Evolutionary conservation across 176 grass and related monocot species (phyloP).

Genomic region (Cenchrus purpureus): DNA sequence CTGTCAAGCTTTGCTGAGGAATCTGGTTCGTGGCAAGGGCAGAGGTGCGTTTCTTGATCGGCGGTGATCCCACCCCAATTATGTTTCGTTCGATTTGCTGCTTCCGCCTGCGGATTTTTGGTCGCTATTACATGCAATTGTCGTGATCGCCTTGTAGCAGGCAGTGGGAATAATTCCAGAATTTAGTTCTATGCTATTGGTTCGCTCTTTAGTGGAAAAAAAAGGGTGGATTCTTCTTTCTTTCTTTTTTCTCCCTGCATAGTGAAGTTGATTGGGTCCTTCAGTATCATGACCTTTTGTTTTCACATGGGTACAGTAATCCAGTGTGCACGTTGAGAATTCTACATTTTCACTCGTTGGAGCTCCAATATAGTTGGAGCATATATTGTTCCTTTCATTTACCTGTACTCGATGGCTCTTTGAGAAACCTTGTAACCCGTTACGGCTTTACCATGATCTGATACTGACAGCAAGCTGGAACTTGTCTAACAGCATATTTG

Average conservation of each 20-base stretch:
- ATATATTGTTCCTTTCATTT: background rate
- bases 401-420: too few species aligned
- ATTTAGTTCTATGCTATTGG: background rate
- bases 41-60: conserved; percentile 40
- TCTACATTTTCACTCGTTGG: background rate
- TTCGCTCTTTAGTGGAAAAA: background rate
- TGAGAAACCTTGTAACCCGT: background rate
- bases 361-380: conserved; percentile 28
- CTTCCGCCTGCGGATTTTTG: background rate
- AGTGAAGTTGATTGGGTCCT: background rate
- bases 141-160: background rate
- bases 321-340: background rate
- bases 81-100: conserved; percentile 4
- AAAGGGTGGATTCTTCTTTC: background rate
- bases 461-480: conserved; percentile 33
- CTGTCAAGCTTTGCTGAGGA: background rate
- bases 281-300: background rate
- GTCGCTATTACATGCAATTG: background rate
- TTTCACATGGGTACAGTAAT: background rate
- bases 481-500: conserved; percentile 34
- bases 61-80: conserved; percentile 7
- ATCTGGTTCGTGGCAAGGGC: background rate
- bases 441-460: background rate
- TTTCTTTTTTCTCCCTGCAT: background rate
- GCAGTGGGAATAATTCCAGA: background rate